A percentile compares a stretch with the other conserved stretches of the same genome.
phyloP scores from a whole-genome alignment of 2,329 filamentous ascomycete genomes.

The Parastagonospora avenae region DNA sequence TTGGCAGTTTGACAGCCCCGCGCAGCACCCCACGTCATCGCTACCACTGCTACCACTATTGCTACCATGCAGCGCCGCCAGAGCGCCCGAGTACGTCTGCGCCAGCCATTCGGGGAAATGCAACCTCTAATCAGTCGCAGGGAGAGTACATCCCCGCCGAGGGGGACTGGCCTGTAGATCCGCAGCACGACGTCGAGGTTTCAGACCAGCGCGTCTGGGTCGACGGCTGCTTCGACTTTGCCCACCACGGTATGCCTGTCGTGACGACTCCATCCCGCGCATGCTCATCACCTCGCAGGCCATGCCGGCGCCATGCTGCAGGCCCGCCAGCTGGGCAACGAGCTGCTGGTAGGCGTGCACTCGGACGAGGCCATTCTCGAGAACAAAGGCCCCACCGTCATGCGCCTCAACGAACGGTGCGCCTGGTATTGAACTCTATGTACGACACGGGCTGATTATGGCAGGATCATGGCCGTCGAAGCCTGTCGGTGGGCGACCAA shows the following conservation, averaged over 20 bases:
- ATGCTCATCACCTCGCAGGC: conserved; percentile 57
- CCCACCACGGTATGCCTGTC: conserved; percentile 76
- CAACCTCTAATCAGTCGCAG: conserved; percentile 14
- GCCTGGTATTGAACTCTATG: conserved; percentile 16
- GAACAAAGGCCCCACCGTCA: conserved; percentile 97
- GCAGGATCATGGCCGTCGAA: conserved; percentile 82
- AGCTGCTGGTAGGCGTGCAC: conserved; percentile 91
- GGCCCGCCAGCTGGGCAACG: conserved; percentile 85
- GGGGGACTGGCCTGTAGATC: conserved; percentile 68
- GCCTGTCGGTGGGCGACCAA: conserved; percentile 94
- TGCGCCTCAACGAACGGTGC: conserved; percentile 86
- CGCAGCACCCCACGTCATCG: background rate
- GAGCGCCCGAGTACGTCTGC: conserved; percentile 39
- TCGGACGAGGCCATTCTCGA: conserved; percentile 93
- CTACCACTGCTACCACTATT: conserved; percentile 6
- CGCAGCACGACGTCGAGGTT: conserved; percentile 64
- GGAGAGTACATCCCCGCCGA: conserved; percentile 53
- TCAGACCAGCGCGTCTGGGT: conserved; percentile 86
- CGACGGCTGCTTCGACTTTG: conserved; percentile 99
- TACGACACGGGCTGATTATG: conserved; percentile 15
- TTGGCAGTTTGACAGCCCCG: background rate
- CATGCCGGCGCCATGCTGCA: conserved; percentile 97
- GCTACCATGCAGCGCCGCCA: conserved; percentile 41
- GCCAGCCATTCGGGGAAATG: background rate
- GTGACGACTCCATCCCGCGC: background rate